A percentile compares a stretch with the other conserved stretches of the same genome.
Evolutionary conservation across 257 asterid species (phyloP).

Genomic region (Solanum bulbocastanum): DNA sequence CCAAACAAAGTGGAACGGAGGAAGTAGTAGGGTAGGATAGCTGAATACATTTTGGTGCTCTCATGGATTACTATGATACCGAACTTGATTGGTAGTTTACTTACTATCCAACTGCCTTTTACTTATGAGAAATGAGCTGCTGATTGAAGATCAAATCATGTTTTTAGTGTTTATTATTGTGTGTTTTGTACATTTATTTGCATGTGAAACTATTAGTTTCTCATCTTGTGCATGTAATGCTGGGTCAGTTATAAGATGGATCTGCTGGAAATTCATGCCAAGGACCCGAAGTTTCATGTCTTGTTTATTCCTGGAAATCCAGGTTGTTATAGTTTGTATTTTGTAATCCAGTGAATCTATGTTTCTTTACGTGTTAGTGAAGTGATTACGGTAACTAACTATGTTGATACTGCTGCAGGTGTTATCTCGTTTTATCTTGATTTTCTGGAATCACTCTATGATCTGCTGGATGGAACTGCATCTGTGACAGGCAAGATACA

Average conservation of each 20-base stretch:
- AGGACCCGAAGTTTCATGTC: conserved; percentile 49
- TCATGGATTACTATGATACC: neutral
- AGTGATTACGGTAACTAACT: neutral
- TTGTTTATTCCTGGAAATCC: conserved; percentile 93
- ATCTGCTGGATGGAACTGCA: conserved; percentile 63
- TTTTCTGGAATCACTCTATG: conserved; percentile 65
- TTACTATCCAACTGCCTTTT: neutral
- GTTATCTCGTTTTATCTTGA: conserved; percentile 65
- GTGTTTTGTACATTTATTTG: neutral
- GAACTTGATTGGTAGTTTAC: neutral
- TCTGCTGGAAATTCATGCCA: conserved; percentile 60
- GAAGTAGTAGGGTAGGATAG: neutral
- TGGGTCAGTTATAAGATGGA: conserved; percentile 53
- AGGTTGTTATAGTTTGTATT: conserved; percentile 28
- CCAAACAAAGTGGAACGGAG: neutral
- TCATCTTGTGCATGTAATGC: neutral
- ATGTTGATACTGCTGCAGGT: conserved; percentile 37
- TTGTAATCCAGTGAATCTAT: neutral
- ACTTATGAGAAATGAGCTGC: neutral
- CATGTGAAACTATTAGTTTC: neutral
- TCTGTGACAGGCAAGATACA: conserved; percentile 58
- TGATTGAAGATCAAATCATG: neutral
- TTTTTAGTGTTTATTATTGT: neutral
- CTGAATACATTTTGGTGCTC: neutral
- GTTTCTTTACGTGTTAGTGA: neutral